A percentile compares a stretch with the other conserved stretches of the same genome.
phyloP scores from a whole-genome alignment of 208 protist species.

The Leishmania gerbilli region DNA sequence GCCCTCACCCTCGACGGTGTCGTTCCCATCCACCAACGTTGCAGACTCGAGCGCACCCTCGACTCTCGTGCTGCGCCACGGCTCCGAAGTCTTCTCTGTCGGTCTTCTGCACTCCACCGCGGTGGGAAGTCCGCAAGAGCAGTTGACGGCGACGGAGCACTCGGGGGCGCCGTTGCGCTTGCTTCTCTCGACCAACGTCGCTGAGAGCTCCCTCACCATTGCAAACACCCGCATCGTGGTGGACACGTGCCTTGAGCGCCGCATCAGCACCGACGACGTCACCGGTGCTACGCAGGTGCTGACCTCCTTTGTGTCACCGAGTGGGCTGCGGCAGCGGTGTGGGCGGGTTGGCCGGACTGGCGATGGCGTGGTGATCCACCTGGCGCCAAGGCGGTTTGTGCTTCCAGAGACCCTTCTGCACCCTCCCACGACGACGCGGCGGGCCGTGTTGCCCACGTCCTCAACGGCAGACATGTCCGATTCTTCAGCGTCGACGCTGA shows the following conservation, averaged over 20 bases:
- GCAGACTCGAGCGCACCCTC: background rate
- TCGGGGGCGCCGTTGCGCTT: slow-evolving; percentile 45
- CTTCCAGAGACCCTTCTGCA: background rate
- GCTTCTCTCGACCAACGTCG: slow-evolving; percentile 72
- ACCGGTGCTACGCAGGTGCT: slow-evolving; percentile 54
- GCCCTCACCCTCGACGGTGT: background rate
- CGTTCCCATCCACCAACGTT: background rate
- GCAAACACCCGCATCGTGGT: slow-evolving; percentile 68
- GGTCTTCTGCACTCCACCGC: slow-evolving; percentile 61
- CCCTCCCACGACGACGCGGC: background rate
- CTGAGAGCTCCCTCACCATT: slow-evolving; percentile 85
- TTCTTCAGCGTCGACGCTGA: background rate
- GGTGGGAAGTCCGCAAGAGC: slow-evolving; percentile 65
- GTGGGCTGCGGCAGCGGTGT: slow-evolving; percentile 55
- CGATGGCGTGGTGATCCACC: slow-evolving; percentile 70
- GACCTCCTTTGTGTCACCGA: slow-evolving; percentile 45
- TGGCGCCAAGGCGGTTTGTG: slow-evolving; percentile 47
- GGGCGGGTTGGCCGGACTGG: slow-evolving; percentile 72
- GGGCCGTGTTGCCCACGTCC: background rate
- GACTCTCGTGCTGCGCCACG: slow-evolving; percentile 45
- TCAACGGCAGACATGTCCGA: background rate
- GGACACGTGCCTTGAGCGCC: slow-evolving; percentile 63
- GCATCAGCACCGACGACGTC: slow-evolving; percentile 44
- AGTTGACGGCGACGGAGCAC: slow-evolving; percentile 36
- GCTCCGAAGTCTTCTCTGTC: slow-evolving; percentile 58